phyloP scores from a whole-genome alignment of 2,329 filamentous ascomycete genomes.

The Nigrospora oryzae region DNA sequence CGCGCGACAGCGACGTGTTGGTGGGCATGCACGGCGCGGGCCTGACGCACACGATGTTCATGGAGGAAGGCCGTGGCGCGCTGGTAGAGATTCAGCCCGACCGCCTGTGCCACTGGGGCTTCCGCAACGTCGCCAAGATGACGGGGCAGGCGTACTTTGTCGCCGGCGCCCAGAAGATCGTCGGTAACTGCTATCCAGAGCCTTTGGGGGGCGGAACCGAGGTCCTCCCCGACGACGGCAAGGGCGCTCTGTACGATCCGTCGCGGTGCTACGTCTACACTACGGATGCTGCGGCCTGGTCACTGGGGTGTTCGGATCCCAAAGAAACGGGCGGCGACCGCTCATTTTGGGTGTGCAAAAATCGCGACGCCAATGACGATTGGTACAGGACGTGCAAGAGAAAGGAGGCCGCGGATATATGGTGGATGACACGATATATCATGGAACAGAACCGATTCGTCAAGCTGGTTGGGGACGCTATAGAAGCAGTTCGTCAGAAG shows the following conservation, averaged over 20 bases:
- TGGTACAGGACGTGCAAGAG: neutral
- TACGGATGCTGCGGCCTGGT: neutral
- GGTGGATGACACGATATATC: neutral
- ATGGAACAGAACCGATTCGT: neutral
- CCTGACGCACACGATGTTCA: conserved; percentile 31
- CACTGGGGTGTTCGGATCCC: neutral
- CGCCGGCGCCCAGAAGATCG: conserved; percentile 16
- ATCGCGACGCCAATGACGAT: neutral
- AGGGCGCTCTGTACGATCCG: neutral
- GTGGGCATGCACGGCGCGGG: conserved; percentile 35
- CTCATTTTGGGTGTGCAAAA: neutral
- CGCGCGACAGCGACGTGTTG: conserved; percentile 28
- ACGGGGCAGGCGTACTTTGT: conserved; percentile 27
- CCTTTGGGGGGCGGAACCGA: neutral
- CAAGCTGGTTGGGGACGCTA: neutral
- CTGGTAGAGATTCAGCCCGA: conserved; percentile 33
- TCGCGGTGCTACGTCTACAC: neutral
- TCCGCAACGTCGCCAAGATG: conserved; percentile 31
- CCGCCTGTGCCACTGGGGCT: conserved; percentile 24
- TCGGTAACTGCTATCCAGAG: neutral
- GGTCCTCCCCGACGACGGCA: neutral
- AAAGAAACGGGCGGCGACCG: neutral
- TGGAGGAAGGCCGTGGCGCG: conserved; percentile 19
- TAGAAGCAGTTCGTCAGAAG: neutral
- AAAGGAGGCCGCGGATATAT: neutral